Percentiles rank a stretch among this genome's conserved stretches.
Evolutionary conservation across 345 rosid species (phyloP).

Genomic region (Syzygium jambos): DNA sequence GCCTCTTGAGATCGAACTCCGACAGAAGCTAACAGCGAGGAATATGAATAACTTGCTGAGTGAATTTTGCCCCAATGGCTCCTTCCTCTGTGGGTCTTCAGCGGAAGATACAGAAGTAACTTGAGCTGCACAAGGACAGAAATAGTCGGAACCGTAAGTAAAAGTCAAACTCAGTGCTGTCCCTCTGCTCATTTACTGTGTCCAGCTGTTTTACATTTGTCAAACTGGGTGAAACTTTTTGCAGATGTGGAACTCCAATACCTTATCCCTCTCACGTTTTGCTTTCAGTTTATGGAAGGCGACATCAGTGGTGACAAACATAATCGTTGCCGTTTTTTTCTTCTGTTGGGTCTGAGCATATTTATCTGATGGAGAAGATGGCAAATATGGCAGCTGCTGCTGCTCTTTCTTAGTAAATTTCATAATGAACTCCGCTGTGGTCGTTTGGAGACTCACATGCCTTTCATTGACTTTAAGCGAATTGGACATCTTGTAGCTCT

Average conservation of each 20-base stretch:
- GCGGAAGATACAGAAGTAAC: not conserved
- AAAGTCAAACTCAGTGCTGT: not conserved
- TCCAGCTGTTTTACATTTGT: not conserved
- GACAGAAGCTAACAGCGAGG: not conserved
- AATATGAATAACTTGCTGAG: slow-evolving; percentile 1
- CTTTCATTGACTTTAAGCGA: not conserved
- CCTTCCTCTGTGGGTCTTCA: not conserved
- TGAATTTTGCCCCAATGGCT: slow-evolving; percentile 5
- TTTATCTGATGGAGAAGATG: not conserved
- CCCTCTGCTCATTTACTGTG: not conserved
- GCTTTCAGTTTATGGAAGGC: not conserved
- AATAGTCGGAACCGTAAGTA: not conserved
- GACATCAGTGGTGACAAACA: not conserved
- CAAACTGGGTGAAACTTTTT: not conserved
- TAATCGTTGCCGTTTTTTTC: not conserved
- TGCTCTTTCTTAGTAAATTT: not conserved
- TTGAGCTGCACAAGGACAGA: not conserved
- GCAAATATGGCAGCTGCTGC: not conserved
- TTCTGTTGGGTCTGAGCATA: not conserved
- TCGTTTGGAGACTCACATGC: not conserved
- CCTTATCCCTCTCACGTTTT: not conserved
- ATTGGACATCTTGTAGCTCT: not conserved
- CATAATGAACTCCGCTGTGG: not conserved
- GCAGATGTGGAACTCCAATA: not conserved
- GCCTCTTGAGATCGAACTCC: not conserved